These are phyloP conservation scores for Arabidopsis arenosa DNA, from an alignment of 345 rosid species.

Conservation along the genomic window DNA sequence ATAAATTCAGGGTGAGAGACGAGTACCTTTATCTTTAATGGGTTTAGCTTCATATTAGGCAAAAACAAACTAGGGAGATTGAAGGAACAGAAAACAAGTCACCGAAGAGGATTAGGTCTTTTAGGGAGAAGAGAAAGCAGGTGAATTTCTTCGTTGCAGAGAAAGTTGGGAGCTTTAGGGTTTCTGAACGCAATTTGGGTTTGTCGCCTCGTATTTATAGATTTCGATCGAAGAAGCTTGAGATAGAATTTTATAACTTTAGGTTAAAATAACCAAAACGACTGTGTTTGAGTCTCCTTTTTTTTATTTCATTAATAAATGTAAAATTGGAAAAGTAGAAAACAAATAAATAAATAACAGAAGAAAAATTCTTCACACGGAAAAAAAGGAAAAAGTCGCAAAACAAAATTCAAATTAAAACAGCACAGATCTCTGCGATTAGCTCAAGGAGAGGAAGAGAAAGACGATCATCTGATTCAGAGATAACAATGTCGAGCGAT, in stretches of 20 bases:
- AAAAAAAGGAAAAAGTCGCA: conserved; percentile 17
- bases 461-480: conserved; percentile 20
- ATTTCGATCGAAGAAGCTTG: not conserved
- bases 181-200: not conserved
- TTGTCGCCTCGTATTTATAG: conserved; percentile 17
- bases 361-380: conserved; percentile 20
- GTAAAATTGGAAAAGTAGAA: not conserved
- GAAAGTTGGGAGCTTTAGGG: not conserved
- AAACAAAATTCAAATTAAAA: conserved; percentile 1
- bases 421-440: conserved; percentile 41
- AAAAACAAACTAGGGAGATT: conserved; percentile 26
- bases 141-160: not conserved
- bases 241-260: not conserved
- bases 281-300: not conserved
- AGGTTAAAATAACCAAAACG: not conserved
- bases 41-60: conserved; percentile 27
- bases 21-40: conserved; percentile 14
- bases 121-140: not conserved
- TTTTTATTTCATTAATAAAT: not conserved
- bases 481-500: conserved; percentile 71
- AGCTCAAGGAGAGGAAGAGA: conserved; percentile 16
- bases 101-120: not conserved
- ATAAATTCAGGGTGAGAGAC: not conserved
- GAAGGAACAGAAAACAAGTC: not conserved
- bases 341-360: not conserved